These are phyloP conservation scores for Quambalaria eucalypti DNA, from an alignment of 1,284 basidiomycete species.

Conservation along the genomic window DNA sequence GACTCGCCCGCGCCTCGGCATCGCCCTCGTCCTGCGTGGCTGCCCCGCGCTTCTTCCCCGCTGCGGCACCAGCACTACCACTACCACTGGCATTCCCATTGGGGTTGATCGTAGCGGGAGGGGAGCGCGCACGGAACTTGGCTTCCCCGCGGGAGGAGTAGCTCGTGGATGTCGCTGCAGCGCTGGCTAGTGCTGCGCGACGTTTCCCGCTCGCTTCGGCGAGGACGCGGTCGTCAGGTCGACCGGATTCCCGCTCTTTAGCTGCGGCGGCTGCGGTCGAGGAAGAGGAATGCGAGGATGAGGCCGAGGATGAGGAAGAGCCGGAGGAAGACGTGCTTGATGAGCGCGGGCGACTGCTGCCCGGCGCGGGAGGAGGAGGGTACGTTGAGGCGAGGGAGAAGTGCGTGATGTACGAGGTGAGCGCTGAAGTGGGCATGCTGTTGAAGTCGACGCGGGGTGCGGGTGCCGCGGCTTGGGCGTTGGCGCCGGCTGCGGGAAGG, in stretches of 20 bases:
- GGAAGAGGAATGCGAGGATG: too few species aligned
- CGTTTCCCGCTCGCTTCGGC: not conserved
- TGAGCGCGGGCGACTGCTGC: too few species aligned
- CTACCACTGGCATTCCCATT: not conserved
- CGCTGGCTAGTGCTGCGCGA: not conserved
- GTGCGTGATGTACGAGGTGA: not conserved
- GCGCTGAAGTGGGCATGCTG: not conserved
- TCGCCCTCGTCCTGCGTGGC: too few species aligned
- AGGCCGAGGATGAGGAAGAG: not conserved
- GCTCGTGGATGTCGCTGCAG: not conserved
- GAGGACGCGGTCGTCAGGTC: not conserved
- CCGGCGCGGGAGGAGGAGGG: not conserved
- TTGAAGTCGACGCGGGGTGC: not conserved
- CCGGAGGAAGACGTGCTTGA: not conserved
- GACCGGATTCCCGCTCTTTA: not conserved
- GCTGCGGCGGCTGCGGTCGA: not conserved
- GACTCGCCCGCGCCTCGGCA: slow-evolving; percentile 20
- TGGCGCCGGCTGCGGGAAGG: too few species aligned
- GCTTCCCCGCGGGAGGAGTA: not conserved
- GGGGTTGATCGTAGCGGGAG: not conserved
- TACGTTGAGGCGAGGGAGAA: not conserved
- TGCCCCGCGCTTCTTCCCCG: not conserved
- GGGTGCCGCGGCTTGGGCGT: not conserved
- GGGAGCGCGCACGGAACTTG: not conserved
- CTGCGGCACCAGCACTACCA: too few species aligned